Conservation (phyloP, 345 rosid species). For the Euphorbia lathyris region DNA sequence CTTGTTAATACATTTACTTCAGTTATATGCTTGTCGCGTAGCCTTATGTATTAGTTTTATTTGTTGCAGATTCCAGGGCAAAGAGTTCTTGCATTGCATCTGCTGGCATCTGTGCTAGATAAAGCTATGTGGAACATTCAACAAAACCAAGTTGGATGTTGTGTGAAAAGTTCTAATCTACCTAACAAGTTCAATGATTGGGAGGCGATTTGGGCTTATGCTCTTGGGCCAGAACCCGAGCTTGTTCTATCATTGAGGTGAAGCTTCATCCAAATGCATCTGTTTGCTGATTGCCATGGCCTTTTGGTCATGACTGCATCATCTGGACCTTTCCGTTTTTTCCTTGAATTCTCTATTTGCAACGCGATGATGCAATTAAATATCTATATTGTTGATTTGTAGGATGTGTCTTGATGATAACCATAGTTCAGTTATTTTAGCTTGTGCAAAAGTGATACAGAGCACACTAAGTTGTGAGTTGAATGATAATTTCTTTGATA, state of each 20-base stretch:
- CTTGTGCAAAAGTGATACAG: slow-evolving; percentile 66
- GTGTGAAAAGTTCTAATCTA: slow-evolving; percentile 23
- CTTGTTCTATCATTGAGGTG: slow-evolving; percentile 85
- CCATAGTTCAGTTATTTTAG: slow-evolving; percentile 71
- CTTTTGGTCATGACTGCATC: slow-evolving; percentile 7
- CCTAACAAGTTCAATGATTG: slow-evolving; percentile 51
- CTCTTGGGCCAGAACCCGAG: slow-evolving; percentile 95
- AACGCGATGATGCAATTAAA: slow-evolving; percentile 2
- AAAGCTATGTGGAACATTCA: slow-evolving; percentile 49
- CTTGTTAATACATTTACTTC: background rate
- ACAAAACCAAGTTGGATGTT: slow-evolving; percentile 43
- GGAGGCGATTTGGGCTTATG: slow-evolving; percentile 94
- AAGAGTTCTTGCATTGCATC: slow-evolving; percentile 68
- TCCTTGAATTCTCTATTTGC: background rate
- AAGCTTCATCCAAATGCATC: slow-evolving; percentile 10
- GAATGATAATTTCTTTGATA: slow-evolving; percentile 58
- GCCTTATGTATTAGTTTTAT: slow-evolving; percentile 13
- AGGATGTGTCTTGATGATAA: slow-evolving; percentile 93
- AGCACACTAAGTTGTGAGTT: slow-evolving; percentile 61
- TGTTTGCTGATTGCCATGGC: slow-evolving; percentile 5
- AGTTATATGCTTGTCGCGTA: background rate
- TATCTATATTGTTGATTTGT: slow-evolving; percentile 21
- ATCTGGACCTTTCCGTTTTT: slow-evolving; percentile 1
- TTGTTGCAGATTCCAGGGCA: slow-evolving; percentile 77
- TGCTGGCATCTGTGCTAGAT: slow-evolving; percentile 74